Evolutionary conservation across 306 rosid genomes (phyloP).

Genomic region (Cercis canadensis): DNA sequence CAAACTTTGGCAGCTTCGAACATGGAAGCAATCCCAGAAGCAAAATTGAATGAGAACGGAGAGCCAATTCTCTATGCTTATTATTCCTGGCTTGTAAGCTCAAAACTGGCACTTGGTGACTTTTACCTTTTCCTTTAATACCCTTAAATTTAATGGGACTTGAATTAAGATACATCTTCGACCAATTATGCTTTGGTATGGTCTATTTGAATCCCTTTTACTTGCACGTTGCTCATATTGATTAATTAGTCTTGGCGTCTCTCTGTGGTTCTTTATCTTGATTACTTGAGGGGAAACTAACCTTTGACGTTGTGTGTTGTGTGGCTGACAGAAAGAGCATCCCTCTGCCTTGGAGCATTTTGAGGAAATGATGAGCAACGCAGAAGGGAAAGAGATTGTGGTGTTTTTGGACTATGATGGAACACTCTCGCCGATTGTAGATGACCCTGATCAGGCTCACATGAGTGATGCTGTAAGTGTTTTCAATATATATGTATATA

Average conservation of each 20-base stretch:
- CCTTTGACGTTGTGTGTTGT: not conserved
- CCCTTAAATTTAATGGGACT: too few relatives aligned
- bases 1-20: slow-evolving; percentile 18
- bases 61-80: slow-evolving; percentile 40
- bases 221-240: too few relatives aligned
- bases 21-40: slow-evolving; percentile 29
- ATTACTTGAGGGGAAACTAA: not conserved
- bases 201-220: too few relatives aligned
- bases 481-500: too few relatives aligned
- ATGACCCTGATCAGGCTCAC: slow-evolving; percentile 58
- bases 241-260: too few relatives aligned
- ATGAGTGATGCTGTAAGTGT: slow-evolving; percentile 53
- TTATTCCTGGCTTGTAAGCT: slow-evolving; percentile 59
- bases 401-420: slow-evolving; percentile 74
- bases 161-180: too few relatives aligned
- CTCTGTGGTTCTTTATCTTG: not conserved
- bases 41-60: slow-evolving; percentile 32
- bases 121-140: not conserved
- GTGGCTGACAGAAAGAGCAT: slow-evolving; percentile 47
- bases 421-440: slow-evolving; percentile 59
- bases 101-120: slow-evolving; percentile 13
- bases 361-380: slow-evolving; percentile 56
- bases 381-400: slow-evolving; percentile 48
- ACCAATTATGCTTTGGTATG: too few relatives aligned
- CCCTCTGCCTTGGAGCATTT: slow-evolving; percentile 57